A percentile compares a stretch with the other conserved stretches of the same genome.
These are phyloP conservation scores for Penicillium cataractarum DNA, from an alignment of 495 filamentous ascomycete genomes.

Conservation along the genomic window DNA sequence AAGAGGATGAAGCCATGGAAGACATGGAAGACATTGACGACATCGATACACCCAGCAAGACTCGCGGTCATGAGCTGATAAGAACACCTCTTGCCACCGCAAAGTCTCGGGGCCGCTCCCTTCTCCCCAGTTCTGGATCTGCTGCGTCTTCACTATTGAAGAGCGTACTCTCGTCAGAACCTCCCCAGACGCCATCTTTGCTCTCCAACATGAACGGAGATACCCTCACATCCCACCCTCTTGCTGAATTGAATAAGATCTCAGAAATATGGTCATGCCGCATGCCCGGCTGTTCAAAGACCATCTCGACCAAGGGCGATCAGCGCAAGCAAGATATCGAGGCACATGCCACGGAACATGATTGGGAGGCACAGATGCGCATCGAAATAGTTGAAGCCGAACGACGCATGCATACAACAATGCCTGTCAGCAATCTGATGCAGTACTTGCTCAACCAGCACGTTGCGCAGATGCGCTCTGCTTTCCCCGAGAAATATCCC, in stretches of 20 bases:
- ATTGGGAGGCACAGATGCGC: conserved; percentile 62
- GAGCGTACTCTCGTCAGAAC: conserved; percentile 36
- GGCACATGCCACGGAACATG: conserved; percentile 68
- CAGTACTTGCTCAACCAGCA: conserved; percentile 33
- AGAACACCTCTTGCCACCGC: conserved; percentile 46
- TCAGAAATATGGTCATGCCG: conserved; percentile 72
- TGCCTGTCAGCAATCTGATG: conserved; percentile 47
- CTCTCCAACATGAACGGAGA: conserved; percentile 38
- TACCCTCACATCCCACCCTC: conserved; percentile 35
- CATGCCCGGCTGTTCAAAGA: conserved; percentile 66
- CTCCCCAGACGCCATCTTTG: conserved; percentile 12
- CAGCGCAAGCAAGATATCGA: conserved; percentile 62
- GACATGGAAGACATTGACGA: conserved; percentile 19
- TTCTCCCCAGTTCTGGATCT: conserved; percentile 35
- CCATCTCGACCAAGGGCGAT: conserved; percentile 60
- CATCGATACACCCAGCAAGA: conserved; percentile 51
- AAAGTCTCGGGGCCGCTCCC: conserved; percentile 38
- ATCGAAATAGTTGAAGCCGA: conserved; percentile 58
- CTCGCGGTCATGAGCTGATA: conserved; percentile 44
- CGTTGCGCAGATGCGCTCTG: conserved; percentile 29
- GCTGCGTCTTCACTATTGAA: conserved; percentile 39
- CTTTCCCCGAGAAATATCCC: conserved; percentile 31
- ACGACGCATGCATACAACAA: conserved; percentile 42
- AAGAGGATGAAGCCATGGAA: conserved; percentile 41
- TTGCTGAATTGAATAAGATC: conserved; percentile 25